These are phyloP conservation scores for Kodamaea neixiangensis DNA, from an alignment of 805 yeast genomes.

Conservation along the genomic window DNA sequence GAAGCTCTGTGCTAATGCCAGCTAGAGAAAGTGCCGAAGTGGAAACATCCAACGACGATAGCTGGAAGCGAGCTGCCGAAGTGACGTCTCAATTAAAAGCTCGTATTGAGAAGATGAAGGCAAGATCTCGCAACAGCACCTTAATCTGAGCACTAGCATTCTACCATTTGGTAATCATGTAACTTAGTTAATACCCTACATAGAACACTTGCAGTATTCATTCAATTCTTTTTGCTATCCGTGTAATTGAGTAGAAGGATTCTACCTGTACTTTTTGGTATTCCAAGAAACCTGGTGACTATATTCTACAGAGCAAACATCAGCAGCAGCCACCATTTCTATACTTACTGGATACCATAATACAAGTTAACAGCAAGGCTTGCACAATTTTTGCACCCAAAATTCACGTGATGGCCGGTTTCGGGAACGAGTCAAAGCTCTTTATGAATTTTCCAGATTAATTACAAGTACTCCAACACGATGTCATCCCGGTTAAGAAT, in stretches of 20 bases:
- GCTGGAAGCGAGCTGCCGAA: constrained; percentile 89
- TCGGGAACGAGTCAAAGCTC: constrained; percentile 6
- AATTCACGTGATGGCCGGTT: constrained; percentile 6
- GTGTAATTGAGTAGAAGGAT: too few relatives aligned
- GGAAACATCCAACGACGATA: constrained; percentile 54
- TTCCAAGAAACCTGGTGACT: too few relatives aligned
- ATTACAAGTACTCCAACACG: neutral
- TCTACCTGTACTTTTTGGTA: too few relatives aligned
- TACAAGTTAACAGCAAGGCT: too few relatives aligned
- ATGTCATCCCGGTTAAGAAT: constrained; percentile 56
- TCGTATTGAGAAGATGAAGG: constrained; percentile 87
- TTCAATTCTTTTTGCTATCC: too few relatives aligned
- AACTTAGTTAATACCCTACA: neutral
- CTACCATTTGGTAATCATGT: neutral
- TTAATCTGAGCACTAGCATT: constrained; percentile 2
- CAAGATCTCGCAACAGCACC: constrained; percentile 39
- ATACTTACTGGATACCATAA: too few relatives aligned
- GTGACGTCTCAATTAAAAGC: constrained; percentile 85
- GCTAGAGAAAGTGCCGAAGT: constrained; percentile 29
- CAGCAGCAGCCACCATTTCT: too few relatives aligned
- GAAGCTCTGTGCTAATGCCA: constrained; percentile 12
- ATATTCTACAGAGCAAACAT: too few relatives aligned
- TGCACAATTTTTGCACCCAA: neutral
- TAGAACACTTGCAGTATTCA: too few relatives aligned
- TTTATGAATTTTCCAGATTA: neutral